Conservation (phyloP, 805 yeast genomes). For the Yamadazyma ubonensis region DNA sequence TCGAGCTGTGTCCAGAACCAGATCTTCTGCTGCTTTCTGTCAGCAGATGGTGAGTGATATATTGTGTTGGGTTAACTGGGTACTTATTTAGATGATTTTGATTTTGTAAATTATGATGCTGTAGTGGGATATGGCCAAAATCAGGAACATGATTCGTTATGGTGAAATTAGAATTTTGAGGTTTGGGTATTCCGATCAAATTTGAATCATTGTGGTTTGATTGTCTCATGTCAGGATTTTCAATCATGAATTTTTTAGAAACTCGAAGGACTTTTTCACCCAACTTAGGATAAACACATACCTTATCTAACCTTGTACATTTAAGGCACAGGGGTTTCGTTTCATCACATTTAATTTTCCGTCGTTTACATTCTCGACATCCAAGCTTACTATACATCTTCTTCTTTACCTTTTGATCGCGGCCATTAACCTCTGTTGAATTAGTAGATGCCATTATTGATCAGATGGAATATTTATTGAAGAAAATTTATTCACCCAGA, state of each 20-base stretch:
- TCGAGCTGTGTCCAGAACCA: background rate
- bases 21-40: background rate
- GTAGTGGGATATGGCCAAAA: background rate
- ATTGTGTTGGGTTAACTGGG: background rate
- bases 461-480: background rate
- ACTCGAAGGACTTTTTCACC: conserved; percentile 39
- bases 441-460: conserved; percentile 1
- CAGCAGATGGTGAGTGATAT: background rate
- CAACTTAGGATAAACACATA: conserved; percentile 35
- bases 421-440: conserved; percentile 1
- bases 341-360: conserved; percentile 46
- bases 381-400: conserved; percentile 36
- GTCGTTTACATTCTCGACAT: conserved; percentile 41
- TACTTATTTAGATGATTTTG: background rate
- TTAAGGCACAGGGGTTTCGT: conserved; percentile 35
- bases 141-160: background rate
- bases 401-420: conserved; percentile 14
- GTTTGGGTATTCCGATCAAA: background rate
- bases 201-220: no score
- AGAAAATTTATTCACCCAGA: no score
- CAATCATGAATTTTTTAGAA: conserved; percentile 17
- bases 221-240: conserved; percentile 11
- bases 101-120: background rate
- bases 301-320: conserved; percentile 33
- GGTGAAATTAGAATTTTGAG: background rate